Percentiles rank a stretch among this genome's conserved stretches.
These are phyloP conservation scores for Bifiguratus adelaidae DNA, from an alignment of 192 early-diverging fungal genomes.

Conservation along the genomic window DNA sequence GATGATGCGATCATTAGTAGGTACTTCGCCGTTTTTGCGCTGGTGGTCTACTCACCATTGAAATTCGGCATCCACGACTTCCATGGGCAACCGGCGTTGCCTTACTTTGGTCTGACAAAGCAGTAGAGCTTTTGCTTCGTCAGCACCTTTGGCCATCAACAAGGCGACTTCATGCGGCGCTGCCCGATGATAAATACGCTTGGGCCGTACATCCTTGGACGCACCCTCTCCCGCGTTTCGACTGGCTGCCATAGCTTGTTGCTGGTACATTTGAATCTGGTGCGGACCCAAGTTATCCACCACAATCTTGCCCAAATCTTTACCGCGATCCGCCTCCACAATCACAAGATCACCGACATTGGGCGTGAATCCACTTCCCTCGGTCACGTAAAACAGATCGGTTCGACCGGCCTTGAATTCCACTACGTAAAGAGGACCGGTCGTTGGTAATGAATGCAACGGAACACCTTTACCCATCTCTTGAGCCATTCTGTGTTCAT, in stretches of 20 bases:
- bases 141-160: slow-evolving; percentile 69
- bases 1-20: background rate
- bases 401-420: slow-evolving; percentile 83
- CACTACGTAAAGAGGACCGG: slow-evolving; percentile 62
- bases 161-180: slow-evolving; percentile 72
- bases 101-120: slow-evolving; percentile 84
- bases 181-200: slow-evolving; percentile 81
- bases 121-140: slow-evolving; percentile 82
- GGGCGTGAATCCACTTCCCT: slow-evolving; percentile 24
- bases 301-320: slow-evolving; percentile 77
- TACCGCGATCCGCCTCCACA: slow-evolving; percentile 84
- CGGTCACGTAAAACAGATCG: slow-evolving; percentile 68
- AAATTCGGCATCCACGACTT: slow-evolving; percentile 93
- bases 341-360: slow-evolving; percentile 72
- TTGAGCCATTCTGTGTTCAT: slow-evolving; percentile 11
- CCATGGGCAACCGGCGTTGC: slow-evolving; percentile 88
- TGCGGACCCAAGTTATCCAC: slow-evolving; percentile 46
- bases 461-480: slow-evolving; percentile 33
- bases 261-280: slow-evolving; percentile 35
- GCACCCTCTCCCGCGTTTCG: slow-evolving; percentile 1
- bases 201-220: slow-evolving; percentile 36
- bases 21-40: background rate
- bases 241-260: slow-evolving; percentile 18
- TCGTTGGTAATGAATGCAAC: slow-evolving; percentile 28
- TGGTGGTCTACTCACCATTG: slow-evolving; percentile 63